Base-by-base conservation (phyloP, 352 stramenopile genomes). In the Phytophthora cactorum region DNA sequence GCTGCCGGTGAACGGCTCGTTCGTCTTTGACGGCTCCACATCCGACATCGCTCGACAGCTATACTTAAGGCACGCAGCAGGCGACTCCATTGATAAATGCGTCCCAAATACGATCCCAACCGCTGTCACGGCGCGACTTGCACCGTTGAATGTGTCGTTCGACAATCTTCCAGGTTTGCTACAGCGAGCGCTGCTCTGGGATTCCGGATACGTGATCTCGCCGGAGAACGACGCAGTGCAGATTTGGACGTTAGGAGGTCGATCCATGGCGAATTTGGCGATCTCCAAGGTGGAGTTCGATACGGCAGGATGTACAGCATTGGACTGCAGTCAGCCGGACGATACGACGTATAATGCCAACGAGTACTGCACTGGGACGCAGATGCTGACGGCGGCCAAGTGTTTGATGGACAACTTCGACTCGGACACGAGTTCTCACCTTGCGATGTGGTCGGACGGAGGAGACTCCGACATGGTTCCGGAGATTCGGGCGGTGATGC, bases 141-240 rank as follows among this genome's bases (percentile, higher is more conserved):
- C 45, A 5, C 15, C 61, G 7, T 38, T 67, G 6, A 70, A 70
- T 22, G 51, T 71, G 0, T 65, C 56, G 14, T 78, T 65, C 31
- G 46, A 65, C 2, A 46, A 77, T 28, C 34, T 81, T 25, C 70
- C 70, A 2, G 72, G 68, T 29, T 52, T 77, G 10, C 44, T 77
- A 31, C 75, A 83, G 47, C 61, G 68, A 36, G 75, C 75, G 0
- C 11, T 83, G 15, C 57, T 83, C 0, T 83, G 75, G 75, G 75
- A 83, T 38, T 63, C 59, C 1, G 75, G 75, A 17, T 78, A 68
- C 43, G 70, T 63, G 8, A 66, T 78, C 15, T 69, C 70, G 15
- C 58, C 66, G 0, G 52, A 75, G 31, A 72, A 77, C 41, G 56
- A 72, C 17, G 60, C 66, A 6, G 66, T 74, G 54, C 66, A 78